phyloP scores from a whole-genome alignment of 192 early-diverging fungal species.

The Backusella parvicylindrica region DNA sequence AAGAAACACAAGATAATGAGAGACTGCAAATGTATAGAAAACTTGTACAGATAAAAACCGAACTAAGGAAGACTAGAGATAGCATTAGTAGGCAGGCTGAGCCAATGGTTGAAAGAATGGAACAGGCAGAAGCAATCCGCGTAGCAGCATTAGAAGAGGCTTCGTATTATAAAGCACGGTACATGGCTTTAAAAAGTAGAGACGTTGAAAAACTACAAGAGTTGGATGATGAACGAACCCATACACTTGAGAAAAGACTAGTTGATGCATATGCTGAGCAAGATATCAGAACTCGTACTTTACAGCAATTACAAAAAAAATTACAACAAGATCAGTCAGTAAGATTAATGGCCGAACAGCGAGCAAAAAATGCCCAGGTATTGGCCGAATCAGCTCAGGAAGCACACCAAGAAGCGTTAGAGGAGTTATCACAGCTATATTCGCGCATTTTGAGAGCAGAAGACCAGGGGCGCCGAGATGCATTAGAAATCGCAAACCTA shows the following conservation, averaged over 20 bases:
- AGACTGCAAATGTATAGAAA: slow-evolving; percentile 37
- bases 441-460: slow-evolving; percentile 41
- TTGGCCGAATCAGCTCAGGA: slow-evolving; percentile 49
- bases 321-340: slow-evolving; percentile 42
- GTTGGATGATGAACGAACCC: slow-evolving; percentile 40
- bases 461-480: slow-evolving; percentile 34
- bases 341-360: slow-evolving; percentile 42
- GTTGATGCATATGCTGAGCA: slow-evolving; percentile 35
- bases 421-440: slow-evolving; percentile 41
- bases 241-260: slow-evolving; percentile 43
- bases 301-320: slow-evolving; percentile 44
- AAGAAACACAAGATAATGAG: slow-evolving; percentile 20
- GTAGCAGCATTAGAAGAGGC: slow-evolving; percentile 55
- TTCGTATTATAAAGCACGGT: slow-evolving; percentile 49
- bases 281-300: slow-evolving; percentile 30
- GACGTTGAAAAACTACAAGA: slow-evolving; percentile 30
- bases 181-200: slow-evolving; percentile 39
- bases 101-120: slow-evolving; percentile 41
- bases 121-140: slow-evolving; percentile 43
- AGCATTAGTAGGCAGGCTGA: slow-evolving; percentile 46
- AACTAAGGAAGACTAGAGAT: slow-evolving; percentile 39
- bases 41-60: slow-evolving; percentile 45
- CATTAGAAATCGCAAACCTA: slow-evolving; percentile 24
- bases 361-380: slow-evolving; percentile 39
- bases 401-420: slow-evolving; percentile 44